phyloP scores from a whole-genome alignment of 2,329 filamentous ascomycete species.

The Rosellinia necatrix region DNA sequence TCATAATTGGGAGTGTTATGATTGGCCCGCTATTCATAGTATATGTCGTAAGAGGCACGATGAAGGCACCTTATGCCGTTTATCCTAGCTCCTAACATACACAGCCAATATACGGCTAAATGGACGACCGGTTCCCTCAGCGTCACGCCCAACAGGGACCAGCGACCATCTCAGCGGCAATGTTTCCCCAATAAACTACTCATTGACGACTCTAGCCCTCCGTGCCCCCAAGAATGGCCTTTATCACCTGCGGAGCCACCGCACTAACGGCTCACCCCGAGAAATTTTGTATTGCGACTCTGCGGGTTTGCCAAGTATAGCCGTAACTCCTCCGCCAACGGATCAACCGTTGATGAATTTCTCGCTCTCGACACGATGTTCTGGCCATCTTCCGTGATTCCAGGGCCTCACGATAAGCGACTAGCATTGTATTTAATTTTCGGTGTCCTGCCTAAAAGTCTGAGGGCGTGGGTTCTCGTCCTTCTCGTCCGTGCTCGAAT shows the following conservation, averaged over 20 bases:
- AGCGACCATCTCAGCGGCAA: constrained; percentile 30
- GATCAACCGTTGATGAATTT: constrained; percentile 25
- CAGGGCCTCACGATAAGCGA: constrained; percentile 20
- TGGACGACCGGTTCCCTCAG: constrained; percentile 28
- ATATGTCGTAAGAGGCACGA: constrained; percentile 26
- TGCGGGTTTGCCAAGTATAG: constrained; percentile 29
- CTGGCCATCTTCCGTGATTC: constrained; percentile 16
- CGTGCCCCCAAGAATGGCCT: constrained; percentile 35
- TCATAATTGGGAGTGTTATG: constrained; percentile 16
- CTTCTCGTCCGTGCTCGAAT: not conserved
- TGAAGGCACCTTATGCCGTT: constrained; percentile 27
- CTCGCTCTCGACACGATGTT: constrained; percentile 19
- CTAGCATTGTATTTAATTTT: constrained; percentile 22
- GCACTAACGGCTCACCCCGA: constrained; percentile 14
- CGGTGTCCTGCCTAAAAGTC: constrained; percentile 1
- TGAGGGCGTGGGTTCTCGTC: constrained; percentile 2
- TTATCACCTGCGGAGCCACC: constrained; percentile 16
- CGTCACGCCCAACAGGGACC: constrained; percentile 33
- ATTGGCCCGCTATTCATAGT: constrained; percentile 36
- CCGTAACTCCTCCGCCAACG: not conserved
- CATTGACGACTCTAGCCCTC: constrained; percentile 18
- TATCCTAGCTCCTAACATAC: constrained; percentile 31
- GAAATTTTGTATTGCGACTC: constrained; percentile 18
- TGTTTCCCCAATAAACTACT: constrained; percentile 12
- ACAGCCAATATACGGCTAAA: constrained; percentile 40